phyloP scores from a whole-genome alignment of 2,329 filamentous ascomycete species.

The Diaporthe sp. region DNA sequence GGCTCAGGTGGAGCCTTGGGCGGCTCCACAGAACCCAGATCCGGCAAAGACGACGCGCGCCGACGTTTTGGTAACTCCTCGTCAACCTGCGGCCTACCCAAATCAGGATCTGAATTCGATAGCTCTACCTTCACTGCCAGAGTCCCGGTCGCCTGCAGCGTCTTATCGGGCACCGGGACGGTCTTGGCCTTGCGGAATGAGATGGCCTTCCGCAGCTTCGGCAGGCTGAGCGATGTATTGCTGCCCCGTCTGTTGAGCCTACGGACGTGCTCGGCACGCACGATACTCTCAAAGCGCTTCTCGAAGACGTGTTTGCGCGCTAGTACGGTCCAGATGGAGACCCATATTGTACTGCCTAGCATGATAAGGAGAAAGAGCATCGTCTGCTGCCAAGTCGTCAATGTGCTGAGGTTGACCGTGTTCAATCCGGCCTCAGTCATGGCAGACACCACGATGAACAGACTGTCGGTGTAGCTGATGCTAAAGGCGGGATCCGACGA shows the following conservation, averaged over 20 bases:
- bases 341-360: constrained; percentile 73
- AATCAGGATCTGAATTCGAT: not conserved
- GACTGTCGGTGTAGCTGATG: constrained; percentile 70
- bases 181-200: constrained; percentile 30
- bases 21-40: not conserved
- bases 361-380: constrained; percentile 74
- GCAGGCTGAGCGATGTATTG: not conserved
- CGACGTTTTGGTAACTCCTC: not conserved
- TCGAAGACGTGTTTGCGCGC: constrained; percentile 72
- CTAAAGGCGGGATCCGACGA: constrained; percentile 61
- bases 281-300: constrained; percentile 65
- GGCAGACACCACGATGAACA: constrained; percentile 74
- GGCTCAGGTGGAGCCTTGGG: not conserved
- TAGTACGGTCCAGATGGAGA: constrained; percentile 72
- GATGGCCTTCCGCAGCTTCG: not conserved
- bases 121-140: not conserved
- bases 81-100: not conserved
- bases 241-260: constrained; percentile 38
- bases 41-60: constrained; percentile 22
- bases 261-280: constrained; percentile 47
- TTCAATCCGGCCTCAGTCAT: constrained; percentile 77
- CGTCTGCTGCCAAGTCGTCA: constrained; percentile 76
- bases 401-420: constrained; percentile 70
- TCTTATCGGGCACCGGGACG: not conserved
- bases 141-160: constrained; percentile 12